phyloP scores from a whole-genome alignment of 2,329 filamentous ascomycete species.

The Fusarium floridanum region DNA sequence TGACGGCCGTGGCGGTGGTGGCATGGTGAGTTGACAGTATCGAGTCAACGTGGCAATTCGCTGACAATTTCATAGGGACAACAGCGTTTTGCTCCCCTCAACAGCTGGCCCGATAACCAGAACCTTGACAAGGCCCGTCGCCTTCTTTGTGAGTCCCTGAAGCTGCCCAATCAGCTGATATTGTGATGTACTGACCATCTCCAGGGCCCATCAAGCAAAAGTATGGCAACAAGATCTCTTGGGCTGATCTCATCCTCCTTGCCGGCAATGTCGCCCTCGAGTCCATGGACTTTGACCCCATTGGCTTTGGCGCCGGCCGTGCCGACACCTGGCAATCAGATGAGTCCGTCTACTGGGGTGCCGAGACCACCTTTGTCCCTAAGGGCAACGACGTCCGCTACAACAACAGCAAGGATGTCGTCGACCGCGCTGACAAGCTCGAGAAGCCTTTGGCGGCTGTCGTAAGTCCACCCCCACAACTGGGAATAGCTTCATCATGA shows the following conservation, averaged over 20 bases:
- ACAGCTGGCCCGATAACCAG: constrained; percentile 85
- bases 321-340: constrained; percentile 81
- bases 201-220: constrained; percentile 81
- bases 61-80: constrained; percentile 63
- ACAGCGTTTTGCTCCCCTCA: constrained; percentile 84
- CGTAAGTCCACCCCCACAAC: too few species aligned
- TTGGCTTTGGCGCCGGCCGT: constrained; percentile 81
- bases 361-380: constrained; percentile 76
- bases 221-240: constrained; percentile 86
- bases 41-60: neutral
- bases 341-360: constrained; percentile 82
- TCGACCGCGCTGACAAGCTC: constrained; percentile 68
- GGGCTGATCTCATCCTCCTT: constrained; percentile 79
- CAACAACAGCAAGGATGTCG: constrained; percentile 64
- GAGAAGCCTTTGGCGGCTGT: constrained; percentile 76
- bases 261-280: constrained; percentile 83
- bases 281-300: constrained; percentile 79
- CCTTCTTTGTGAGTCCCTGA: constrained; percentile 67
- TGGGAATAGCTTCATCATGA: too few species aligned
- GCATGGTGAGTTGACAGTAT: constrained; percentile 55
- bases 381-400: constrained; percentile 79
- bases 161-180: fast-evolving
- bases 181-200: neutral
- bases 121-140: constrained; percentile 84
- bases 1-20: constrained; percentile 81